A percentile compares a stretch with the other conserved stretches of the same genome.
These are phyloP conservation scores for Eucalyptus camaldulensis DNA, from an alignment of 345 rosid species.

Conservation along the genomic window DNA sequence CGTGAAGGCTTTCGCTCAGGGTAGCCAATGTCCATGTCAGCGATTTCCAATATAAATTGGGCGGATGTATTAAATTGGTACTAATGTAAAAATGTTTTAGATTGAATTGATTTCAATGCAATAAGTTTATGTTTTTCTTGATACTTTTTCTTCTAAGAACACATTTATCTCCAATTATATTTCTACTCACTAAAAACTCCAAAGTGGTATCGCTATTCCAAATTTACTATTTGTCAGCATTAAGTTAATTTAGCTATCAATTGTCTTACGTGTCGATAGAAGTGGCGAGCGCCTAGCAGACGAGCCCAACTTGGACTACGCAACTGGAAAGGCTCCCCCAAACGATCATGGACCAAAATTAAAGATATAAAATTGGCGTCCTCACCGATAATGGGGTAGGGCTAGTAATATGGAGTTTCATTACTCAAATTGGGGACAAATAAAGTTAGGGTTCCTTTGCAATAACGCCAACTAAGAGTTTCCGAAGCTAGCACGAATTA, in stretches of 20 bases:
- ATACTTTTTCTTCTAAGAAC: too few species aligned
- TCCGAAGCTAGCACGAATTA: background rate
- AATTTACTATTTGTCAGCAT: background rate
- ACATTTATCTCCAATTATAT: background rate
- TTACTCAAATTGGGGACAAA: background rate
- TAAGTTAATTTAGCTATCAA: background rate
- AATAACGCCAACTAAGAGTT: background rate
- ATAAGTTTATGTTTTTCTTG: too few species aligned
- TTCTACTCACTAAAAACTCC: background rate
- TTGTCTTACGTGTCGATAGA: background rate
- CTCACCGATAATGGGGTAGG: background rate
- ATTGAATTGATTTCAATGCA: too few species aligned
- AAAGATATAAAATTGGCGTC: background rate
- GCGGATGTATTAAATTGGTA: too few species aligned
- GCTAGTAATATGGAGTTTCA: background rate
- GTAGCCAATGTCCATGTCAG: accelerated
- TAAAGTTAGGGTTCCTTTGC: background rate
- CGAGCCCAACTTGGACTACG: background rate
- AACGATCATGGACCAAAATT: background rate
- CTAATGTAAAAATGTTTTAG: background rate
- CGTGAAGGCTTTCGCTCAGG: accelerated
- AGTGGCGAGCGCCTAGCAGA: background rate
- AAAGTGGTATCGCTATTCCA: background rate
- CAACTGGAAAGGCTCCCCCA: background rate
- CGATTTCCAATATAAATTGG: too few species aligned